Base-by-base conservation (phyloP, 2,329 filamentous ascomycete genomes). In the Penicillium rolfsii region DNA sequence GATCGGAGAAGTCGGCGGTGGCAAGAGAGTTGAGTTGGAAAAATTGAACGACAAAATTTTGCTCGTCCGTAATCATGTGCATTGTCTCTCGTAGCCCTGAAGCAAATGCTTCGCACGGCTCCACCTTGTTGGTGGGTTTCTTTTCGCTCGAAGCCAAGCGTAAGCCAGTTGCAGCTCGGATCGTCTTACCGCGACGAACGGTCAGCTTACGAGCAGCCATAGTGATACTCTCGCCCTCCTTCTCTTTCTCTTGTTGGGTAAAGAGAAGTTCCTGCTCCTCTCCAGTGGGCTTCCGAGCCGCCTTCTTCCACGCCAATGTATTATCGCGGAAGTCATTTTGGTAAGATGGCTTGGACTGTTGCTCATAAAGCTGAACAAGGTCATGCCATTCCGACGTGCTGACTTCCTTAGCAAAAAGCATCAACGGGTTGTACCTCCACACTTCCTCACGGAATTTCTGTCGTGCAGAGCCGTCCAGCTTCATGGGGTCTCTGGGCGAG, bases 31-130 rank as follows among this genome's bases (percentile, higher is more conserved):
- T 91, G 28, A 95, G 87, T 70, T 98, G 94, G 84, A 98, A 98
- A 76, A 97, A 95, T 68, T 96, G 92, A n/a, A 97, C 88, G 52
- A 97, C 83, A 73, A 98, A 99, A 73, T 97, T 98, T 75, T 99
- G 94, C 77, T 99, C 95, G 75, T 94, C 93, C 68, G 92, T 89
- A 60, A 97, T 88, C 58, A 96, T 83, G 5, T 90, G 91, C 48
- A 93, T 80, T 65, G 95, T 86, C 70, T 97, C 92, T 59, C 95
- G 90, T 63, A 97, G 79, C 12, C 91, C 87, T 40, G 88, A 88
- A 0, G 87, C 83, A 76, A 98, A 97, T 2, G 91, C 87, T 76
- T 97, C 93, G 68, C 88, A 94, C 0, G 91, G 87, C 66, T 90
- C 84, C 60, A 90, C 84, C 69, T 87, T 87, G 57, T 86, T 87